Evolutionary conservation across 768 basidiomycete species (phyloP).

Genomic region (Lactarius tabidus): DNA sequence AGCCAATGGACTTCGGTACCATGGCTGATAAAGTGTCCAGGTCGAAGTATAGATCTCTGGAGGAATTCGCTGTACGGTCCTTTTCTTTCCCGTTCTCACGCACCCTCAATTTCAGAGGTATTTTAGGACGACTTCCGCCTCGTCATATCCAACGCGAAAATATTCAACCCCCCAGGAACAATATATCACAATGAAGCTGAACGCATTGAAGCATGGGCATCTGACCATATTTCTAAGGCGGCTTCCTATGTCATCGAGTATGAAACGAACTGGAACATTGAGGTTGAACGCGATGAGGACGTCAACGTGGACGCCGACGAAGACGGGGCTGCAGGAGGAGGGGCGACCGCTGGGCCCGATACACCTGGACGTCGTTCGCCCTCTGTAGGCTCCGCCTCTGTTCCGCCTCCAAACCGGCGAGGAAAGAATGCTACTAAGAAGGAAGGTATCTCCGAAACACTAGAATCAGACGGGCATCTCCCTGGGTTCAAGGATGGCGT

Average conservation of each 20-base stretch:
- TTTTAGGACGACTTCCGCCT: constrained; percentile 54
- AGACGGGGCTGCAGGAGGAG: constrained; percentile 27
- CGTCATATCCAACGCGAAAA: constrained; percentile 69
- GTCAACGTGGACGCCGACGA: constrained; percentile 43
- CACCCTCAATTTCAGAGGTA: neutral
- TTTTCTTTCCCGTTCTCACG: neutral
- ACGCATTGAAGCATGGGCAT: constrained; percentile 61
- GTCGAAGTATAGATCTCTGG: constrained; percentile 74
- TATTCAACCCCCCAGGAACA: constrained; percentile 69
- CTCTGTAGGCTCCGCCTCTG: constrained; percentile 25
- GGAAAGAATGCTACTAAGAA: constrained; percentile 39
- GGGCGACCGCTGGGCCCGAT: constrained; percentile 22
- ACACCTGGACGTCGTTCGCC: constrained; percentile 32
- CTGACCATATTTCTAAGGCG: constrained; percentile 70
- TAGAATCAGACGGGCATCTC: constrained; percentile 66
- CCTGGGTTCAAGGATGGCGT: constrained; percentile 77
- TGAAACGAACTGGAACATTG: constrained; percentile 82
- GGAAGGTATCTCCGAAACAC: constrained; percentile 42
- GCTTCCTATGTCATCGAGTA: constrained; percentile 73
- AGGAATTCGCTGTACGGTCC: constrained; percentile 66
- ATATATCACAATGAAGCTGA: constrained; percentile 76
- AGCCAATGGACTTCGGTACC: constrained; percentile 91
- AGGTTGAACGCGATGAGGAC: constrained; percentile 50
- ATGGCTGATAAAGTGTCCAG: constrained; percentile 73
- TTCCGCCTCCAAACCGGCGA: constrained; percentile 23